Conservation (phyloP, 2,329 filamentous ascomycete genomes). For the Purpureocillium takamizusanense region DNA sequence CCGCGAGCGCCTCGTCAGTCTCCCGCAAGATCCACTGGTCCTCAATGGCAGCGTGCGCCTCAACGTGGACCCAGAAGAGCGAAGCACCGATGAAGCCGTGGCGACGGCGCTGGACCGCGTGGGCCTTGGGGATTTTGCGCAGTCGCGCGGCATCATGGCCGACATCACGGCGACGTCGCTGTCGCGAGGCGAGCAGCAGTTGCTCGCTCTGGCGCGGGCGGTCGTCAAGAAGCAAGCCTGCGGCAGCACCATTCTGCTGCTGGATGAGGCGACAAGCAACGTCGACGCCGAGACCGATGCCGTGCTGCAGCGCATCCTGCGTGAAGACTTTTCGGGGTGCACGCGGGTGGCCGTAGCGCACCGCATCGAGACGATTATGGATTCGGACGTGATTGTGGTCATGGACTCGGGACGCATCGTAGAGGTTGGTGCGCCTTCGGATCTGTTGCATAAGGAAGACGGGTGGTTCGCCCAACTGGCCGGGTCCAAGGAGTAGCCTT, state of each 20-base stretch:
- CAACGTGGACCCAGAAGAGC: conserved; percentile 9
- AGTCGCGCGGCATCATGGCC: background rate
- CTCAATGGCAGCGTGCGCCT: conserved; percentile 8
- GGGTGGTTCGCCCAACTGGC: conserved; percentile 1
- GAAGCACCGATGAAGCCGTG: conserved; percentile 4
- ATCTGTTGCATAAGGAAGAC: background rate
- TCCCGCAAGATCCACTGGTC: conserved; percentile 10
- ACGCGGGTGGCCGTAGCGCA: conserved; percentile 8
- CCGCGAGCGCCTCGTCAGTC: conserved; percentile 9
- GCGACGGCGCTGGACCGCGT: conserved; percentile 5
- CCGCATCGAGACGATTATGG: conserved; percentile 5
- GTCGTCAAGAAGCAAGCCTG: conserved; percentile 7
- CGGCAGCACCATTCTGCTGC: conserved; percentile 7
- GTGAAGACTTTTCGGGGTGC: conserved; percentile 7
- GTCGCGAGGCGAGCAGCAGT: conserved; percentile 10
- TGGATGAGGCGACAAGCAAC: conserved; percentile 11
- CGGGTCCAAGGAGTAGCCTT: background rate
- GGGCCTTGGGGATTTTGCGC: conserved; percentile 4
- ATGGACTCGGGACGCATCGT: conserved; percentile 4
- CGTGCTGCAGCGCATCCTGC: conserved; percentile 6
- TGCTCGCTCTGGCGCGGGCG: conserved; percentile 10
- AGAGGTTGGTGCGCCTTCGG: conserved; percentile 1
- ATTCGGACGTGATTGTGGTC: conserved; percentile 5
- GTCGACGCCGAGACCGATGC: conserved; percentile 9
- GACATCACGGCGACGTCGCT: conserved; percentile 5